Evolutionary conservation across 768 basidiomycete genomes (phyloP), one percentile per base, ranked within the genome.

Genomic region (Lactarius psammicola): DNA sequence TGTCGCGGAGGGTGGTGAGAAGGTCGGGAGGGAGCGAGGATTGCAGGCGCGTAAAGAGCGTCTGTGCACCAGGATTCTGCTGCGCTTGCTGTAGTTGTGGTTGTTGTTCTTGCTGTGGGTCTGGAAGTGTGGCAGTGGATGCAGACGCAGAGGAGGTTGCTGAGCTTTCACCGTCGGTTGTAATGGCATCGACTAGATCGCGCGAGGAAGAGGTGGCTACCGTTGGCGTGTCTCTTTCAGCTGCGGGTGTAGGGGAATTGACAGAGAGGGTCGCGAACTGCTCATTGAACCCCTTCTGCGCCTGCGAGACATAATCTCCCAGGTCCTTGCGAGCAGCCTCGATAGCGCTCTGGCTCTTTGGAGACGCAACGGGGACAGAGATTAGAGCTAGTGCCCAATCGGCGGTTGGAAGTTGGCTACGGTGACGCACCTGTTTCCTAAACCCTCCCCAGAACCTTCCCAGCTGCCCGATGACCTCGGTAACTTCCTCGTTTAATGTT

Each of bases 401-500:
- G 3, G 15, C 1, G 17, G 46, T 57, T 9, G 26, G 33, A 57
- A 9, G 34, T 13, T 1, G 42, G 15, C 2, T n/a, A 44, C 9
- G 30, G 26, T 4, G 57, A 72, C 85, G 69, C 70, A 87, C 94
- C 87, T 95, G 94, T 75, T 89, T 91, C 80, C 87, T 85, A 73
- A 95, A 90, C 34, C 92, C 90, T 54, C 93, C 93, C 95, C 95
- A 97, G 73, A 94, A 88, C 59, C 88, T 81, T 33, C 88, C 87
- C 15, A 96, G 79, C 72, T 92, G 89, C n/a, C 91, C 91, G 49
- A 95, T 85, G 28, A 94, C 94, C 72, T 96, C 89, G 2, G 83
- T 83, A 17, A 97, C 92, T 75, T 97, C 94, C 72, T 95, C 89
- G 72, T 95, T 88, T 53, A 97, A 78, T 63, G 81, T 84, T 49